These are phyloP conservation scores for Leonotis leonurus DNA, from an alignment of 257 asterid species.

Conservation along the genomic window DNA sequence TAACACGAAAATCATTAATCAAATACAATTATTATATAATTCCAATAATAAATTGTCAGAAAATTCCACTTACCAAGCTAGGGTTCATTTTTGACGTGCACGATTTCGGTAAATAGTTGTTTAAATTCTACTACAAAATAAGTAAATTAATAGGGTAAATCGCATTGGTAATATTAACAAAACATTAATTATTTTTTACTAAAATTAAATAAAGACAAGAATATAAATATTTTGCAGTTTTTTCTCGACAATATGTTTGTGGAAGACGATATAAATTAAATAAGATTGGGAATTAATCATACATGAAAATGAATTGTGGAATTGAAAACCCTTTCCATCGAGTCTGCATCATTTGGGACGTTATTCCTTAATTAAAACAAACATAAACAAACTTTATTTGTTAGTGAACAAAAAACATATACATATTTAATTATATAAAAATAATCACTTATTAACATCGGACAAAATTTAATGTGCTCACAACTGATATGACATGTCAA, in stretches of 20 bases:
- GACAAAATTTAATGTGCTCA: too few relatives aligned
- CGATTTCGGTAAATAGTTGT: conserved; percentile 4
- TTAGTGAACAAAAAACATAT: neutral
- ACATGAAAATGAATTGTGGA: conserved; percentile 14
- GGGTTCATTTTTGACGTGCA: neutral
- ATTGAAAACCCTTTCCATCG: neutral
- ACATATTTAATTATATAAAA: too few relatives aligned
- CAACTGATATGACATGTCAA: too few relatives aligned
- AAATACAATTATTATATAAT: neutral
- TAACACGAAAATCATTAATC: neutral
- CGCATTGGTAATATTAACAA: too few relatives aligned
- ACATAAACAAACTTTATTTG: too few relatives aligned
- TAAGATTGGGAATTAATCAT: neutral
- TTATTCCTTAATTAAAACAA: conserved; percentile 12
- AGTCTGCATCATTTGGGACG: neutral
- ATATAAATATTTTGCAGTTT: too few relatives aligned
- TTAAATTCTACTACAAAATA: conserved; percentile 11
- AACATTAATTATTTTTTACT: too few relatives aligned
- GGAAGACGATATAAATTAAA: too few relatives aligned
- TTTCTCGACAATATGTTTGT: too few relatives aligned
- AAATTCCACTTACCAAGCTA: neutral
- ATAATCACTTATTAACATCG: too few relatives aligned
- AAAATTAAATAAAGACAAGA: too few relatives aligned
- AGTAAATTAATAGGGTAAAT: too few relatives aligned
- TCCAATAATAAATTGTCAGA: neutral